These are phyloP conservation scores for Cicer cuneatum DNA, from an alignment of 306 rosid genomes.

Conservation along the genomic window DNA sequence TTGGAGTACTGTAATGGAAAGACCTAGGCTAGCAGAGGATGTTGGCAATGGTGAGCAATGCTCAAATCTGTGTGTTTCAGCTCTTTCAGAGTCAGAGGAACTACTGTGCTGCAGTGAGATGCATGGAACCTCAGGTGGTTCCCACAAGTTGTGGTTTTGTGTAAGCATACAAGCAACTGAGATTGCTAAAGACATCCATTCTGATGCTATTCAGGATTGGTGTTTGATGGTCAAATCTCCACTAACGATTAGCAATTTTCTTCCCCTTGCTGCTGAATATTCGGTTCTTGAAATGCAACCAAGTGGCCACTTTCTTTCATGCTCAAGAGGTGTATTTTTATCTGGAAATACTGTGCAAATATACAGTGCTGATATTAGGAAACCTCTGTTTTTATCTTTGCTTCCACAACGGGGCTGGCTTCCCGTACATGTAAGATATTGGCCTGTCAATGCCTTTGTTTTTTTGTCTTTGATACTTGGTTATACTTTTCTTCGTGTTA, in stretches of 20 bases:
- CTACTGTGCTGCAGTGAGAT: constrained; percentile 72
- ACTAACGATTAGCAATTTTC: constrained; percentile 75
- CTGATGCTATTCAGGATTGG: constrained; percentile 98
- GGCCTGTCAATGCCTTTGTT: constrained; percentile 23
- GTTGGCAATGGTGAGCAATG: constrained; percentile 42
- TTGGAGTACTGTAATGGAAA: constrained; percentile 81
- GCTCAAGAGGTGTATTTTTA: constrained; percentile 77
- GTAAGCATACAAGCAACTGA: constrained; percentile 84
- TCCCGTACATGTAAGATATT: constrained; percentile 69
- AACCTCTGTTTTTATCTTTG: constrained; percentile 89
- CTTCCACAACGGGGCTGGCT: constrained; percentile 98
- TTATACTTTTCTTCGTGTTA: constrained; percentile 10
- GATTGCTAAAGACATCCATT: constrained; percentile 86
- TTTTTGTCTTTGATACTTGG: neutral
- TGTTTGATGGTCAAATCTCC: constrained; percentile 89
- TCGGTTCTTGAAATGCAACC: constrained; percentile 86
- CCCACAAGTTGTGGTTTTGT: constrained; percentile 82
- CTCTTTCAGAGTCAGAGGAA: constrained; percentile 81
- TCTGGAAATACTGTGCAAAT: constrained; percentile 80
- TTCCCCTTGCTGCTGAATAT: constrained; percentile 91
- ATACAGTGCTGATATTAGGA: constrained; percentile 81
- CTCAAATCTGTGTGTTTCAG: constrained; percentile 71
- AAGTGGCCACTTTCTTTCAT: constrained; percentile 71
- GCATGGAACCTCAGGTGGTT: constrained; percentile 69
- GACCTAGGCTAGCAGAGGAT: constrained; percentile 57